Percentiles rank a stretch among this genome's conserved stretches.
phyloP scores from a whole-genome alignment of 2,329 filamentous ascomycete genomes.

The Aspergillus pseudoviridinutans region DNA sequence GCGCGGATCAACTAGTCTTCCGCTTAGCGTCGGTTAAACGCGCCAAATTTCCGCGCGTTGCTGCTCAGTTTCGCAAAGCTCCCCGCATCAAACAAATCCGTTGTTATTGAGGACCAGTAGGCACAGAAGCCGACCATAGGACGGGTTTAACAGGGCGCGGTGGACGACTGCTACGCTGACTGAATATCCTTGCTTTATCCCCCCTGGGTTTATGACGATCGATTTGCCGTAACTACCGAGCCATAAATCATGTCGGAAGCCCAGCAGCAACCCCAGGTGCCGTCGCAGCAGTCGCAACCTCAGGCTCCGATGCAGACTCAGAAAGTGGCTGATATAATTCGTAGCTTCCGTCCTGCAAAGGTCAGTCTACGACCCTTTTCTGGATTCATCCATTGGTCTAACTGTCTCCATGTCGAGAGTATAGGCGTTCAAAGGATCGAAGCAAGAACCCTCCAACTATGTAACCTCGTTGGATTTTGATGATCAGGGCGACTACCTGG shows the following conservation, averaged over 20 bases:
- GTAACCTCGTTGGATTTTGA: conserved; percentile 95
- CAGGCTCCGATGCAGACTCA: conserved; percentile 44
- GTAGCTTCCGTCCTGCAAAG: conserved; percentile 74
- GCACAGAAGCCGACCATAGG: neutral
- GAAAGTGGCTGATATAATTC: conserved; percentile 73
- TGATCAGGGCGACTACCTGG: conserved; percentile 86
- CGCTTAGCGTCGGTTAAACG: conserved; percentile 10
- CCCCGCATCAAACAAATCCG: neutral
- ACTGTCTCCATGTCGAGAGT: conserved; percentile 8
- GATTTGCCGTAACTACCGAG: neutral
- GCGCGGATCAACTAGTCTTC: conserved; percentile 15
- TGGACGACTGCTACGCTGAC: neutral
- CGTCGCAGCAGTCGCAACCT: conserved; percentile 18
- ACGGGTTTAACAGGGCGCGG: neutral
- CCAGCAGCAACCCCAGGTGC: conserved; percentile 17
- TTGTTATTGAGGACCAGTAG: neutral
- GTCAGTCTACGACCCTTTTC: conserved; percentile 43
- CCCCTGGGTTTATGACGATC: conserved; percentile 5
- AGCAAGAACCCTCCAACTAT: conserved; percentile 48
- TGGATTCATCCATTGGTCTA: neutral
- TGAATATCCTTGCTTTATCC: neutral
- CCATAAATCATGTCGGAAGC: conserved; percentile 25
- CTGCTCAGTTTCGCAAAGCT: neutral
- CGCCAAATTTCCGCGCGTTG: conserved; percentile 10
- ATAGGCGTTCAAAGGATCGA: conserved; percentile 33